phyloP scores from a whole-genome alignment of 441 rosid genomes.

The Erodium chrysanthum region DNA sequence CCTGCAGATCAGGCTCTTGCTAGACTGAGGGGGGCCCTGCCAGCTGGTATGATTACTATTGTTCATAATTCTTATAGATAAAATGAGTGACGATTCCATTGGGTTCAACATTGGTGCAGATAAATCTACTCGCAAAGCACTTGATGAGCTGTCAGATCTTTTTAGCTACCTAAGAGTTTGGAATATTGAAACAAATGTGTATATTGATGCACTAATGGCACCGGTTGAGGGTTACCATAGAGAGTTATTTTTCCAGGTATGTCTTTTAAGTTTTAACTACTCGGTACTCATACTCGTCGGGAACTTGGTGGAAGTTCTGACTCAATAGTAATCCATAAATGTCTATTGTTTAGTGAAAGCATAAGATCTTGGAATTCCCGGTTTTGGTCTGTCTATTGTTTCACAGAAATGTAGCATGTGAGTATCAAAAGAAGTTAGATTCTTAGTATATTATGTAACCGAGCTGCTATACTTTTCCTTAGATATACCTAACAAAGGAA shows the following conservation, averaged over 20 bases:
- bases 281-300: not conserved
- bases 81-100: constrained; percentile 14
- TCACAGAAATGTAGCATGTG: not conserved
- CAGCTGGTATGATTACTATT: constrained; percentile 44
- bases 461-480: constrained; percentile 16
- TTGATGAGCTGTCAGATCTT: constrained; percentile 75
- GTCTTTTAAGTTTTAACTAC: not conserved
- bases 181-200: constrained; percentile 65
- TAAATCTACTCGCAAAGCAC: constrained; percentile 61
- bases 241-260: constrained; percentile 80
- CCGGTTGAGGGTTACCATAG: constrained; percentile 78
- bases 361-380: not conserved
- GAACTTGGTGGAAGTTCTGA: not conserved
- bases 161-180: constrained; percentile 71
- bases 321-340: not conserved
- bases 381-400: not conserved
- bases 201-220: constrained; percentile 79
- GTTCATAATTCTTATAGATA: constrained; percentile 2
- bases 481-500: constrained; percentile 65
- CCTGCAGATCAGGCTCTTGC: constrained; percentile 86
- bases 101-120: constrained; percentile 37
- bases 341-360: not conserved
- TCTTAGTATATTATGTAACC: not conserved
- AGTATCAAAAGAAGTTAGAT: not conserved
- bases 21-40: constrained; percentile 88